Base-by-base conservation (phyloP, 805 yeast genomes). In the Isabelozyma gotoi region DNA sequence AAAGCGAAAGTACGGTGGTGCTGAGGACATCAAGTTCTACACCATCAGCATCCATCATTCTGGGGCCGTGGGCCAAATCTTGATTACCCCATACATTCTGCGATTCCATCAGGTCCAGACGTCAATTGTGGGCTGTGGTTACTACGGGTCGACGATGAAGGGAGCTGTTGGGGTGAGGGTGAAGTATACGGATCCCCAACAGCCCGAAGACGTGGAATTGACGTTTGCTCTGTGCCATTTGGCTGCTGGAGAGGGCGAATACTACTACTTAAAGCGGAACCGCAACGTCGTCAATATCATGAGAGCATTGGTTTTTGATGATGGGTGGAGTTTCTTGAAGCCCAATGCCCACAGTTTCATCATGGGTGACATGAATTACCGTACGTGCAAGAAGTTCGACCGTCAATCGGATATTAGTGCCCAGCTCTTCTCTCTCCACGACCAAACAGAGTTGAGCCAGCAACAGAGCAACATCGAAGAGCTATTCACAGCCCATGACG, bases 321-420 rank as follows among this genome's bases (percentile, higher is more conserved):
- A 82, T 50, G 82, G 80, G 3, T 72, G 61, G 53, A 76, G 81
- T 18, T 62, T 77, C 19, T 57, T 82, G 36, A 77, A 76, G 47
- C 81, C 82, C 0, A 51, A 63, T 1, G 53, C 74, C 8, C 96
- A 86, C 57, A 63, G 83, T 4, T 84, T 90, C 55, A 60, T 90
- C 41, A 65, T 88, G 73, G 98, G 98, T 0, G 98, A 91, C 62
- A 68, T 91, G 53, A 91, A 91, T 59, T 91, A 86, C 61, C 71
- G 98, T 36, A 76, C 85, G 2, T 49, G 66, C 3, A 57, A 63
- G 41, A 40, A 52, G 11, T 48, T 46, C 15, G 43, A 50, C 29
- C 27, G 41, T 3, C 42, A 42, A 12, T 34, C 49, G 19, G 40
- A 43, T 11, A 40, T 49, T 10, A 38, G 49, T 7, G 47, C 42